These are phyloP conservation scores for Escovopsis sp. DNA, from an alignment of 2,329 filamentous ascomycete genomes.

Conservation along the genomic window DNA sequence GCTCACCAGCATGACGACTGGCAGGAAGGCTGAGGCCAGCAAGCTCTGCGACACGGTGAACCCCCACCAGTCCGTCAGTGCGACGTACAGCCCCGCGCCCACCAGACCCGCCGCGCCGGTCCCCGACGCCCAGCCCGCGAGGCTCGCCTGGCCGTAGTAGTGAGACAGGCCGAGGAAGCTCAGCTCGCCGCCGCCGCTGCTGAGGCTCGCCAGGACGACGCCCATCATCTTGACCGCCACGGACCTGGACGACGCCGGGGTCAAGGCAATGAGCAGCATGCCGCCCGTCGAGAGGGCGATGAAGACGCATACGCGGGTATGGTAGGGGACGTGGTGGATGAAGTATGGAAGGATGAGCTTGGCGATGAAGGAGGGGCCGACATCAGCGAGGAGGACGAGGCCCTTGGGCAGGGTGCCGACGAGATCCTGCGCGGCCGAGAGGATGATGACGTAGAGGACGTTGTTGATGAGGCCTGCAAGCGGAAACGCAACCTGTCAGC, in stretches of 20 bases:
- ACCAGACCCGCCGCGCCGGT: constrained; percentile 80
- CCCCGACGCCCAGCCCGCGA: constrained; percentile 85
- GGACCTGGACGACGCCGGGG: constrained; percentile 54
- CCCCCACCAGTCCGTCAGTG: constrained; percentile 67
- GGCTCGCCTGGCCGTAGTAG: constrained; percentile 75
- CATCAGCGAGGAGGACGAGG: constrained; percentile 82
- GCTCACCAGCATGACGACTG: constrained; percentile 66
- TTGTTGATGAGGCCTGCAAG: constrained; percentile 59
- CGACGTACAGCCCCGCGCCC: constrained; percentile 75
- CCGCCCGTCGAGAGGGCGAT: constrained; percentile 62
- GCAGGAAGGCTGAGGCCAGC: constrained; percentile 64
- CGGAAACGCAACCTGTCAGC: constrained; percentile 4
- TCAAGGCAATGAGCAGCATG: constrained; percentile 80
- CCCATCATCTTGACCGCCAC: constrained; percentile 67
- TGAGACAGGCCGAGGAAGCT: constrained; percentile 86
- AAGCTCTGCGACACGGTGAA: constrained; percentile 62
- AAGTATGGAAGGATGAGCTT: constrained; percentile 89
- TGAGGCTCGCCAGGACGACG: constrained; percentile 71
- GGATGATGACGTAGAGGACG: constrained; percentile 92
- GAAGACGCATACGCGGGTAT: constrained; percentile 57
- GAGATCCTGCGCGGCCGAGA: constrained; percentile 88
- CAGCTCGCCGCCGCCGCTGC: constrained; percentile 75
- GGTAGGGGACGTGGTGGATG: constrained; percentile 76
- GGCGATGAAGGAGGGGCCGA: constrained; percentile 74
- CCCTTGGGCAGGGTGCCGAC: constrained; percentile 87